These are phyloP conservation scores for Saccharata proteae DNA, from an alignment of 2,329 filamentous ascomycete genomes.

Conservation along the genomic window DNA sequence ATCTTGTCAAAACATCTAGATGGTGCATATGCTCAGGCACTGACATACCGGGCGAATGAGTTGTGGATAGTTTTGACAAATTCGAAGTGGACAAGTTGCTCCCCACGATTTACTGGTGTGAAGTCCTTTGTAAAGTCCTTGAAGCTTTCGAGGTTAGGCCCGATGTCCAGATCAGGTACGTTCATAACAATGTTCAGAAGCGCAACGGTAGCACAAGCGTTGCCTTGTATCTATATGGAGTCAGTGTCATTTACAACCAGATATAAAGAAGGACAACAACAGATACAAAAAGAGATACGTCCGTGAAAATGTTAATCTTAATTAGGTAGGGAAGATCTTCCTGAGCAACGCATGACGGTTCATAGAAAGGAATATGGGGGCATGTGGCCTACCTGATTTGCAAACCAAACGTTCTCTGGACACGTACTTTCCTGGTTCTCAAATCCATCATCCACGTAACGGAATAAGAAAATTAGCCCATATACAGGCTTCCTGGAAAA, in stretches of 20 bases:
- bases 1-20: constrained; percentile 14
- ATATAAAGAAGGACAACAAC: no score
- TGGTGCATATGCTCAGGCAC: no score
- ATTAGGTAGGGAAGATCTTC: background rate
- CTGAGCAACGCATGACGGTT: no score
- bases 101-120: constrained; percentile 60
- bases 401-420: constrained; percentile 72
- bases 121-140: constrained; percentile 59
- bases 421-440: constrained; percentile 42
- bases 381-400: constrained; percentile 61
- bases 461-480: constrained; percentile 82
- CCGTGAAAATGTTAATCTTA: no score
- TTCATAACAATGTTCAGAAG: constrained; percentile 93
- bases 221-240: constrained; percentile 57
- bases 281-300: no score
- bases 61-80: constrained; percentile 79
- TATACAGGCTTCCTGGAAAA: constrained; percentile 54
- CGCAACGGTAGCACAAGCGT: constrained; percentile 86
- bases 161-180: constrained; percentile 51
- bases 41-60: constrained; percentile 63
- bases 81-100: constrained; percentile 59
- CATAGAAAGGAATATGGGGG: constrained; percentile 12
- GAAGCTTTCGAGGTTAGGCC: constrained; percentile 58
- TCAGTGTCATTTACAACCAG: constrained; percentile 1
- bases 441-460: constrained; percentile 45